Evolutionary conservation across 768 basidiomycete genomes (phyloP), one percentile per base, ranked within the genome.

Genomic region (Panaeolus papilionaceus): DNA sequence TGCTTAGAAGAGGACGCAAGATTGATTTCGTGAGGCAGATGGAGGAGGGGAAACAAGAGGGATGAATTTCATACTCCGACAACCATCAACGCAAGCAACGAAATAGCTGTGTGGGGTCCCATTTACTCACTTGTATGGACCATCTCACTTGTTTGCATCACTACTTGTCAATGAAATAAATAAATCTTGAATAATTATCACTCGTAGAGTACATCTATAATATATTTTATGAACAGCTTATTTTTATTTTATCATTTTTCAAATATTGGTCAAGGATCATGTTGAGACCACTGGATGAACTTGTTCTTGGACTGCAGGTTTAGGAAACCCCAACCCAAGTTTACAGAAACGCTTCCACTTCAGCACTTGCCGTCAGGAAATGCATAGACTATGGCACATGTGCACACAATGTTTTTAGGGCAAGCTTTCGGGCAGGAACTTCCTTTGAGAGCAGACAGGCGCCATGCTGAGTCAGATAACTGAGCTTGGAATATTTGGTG

Each of bases 51-150:
- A 77, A 77, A 79, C 72, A 80, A 78, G 77, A 79, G 74, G 72
- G 69, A 69, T 67, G 65, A 72, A 79, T 14, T 84, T 84, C 79
- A 75, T 64, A 84, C 83, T 83, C 83, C 83, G 83, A 82, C 80
- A 68, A 65, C 66, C 74, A 72, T 75, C 74, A 72, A 73, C 67
- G 44, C 49, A 16, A 58, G 54, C 54, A 58, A 58, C 54, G 54
- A 58, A 58, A 58, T 58, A 28, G 54, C 54, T 33, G 54, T 58
- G 54, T 58, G 54, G 26, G 54, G 47, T 23, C 47, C 33, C 47
- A 51, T 20, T 1, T 51, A 51, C 26, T 51, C 20, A 51, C 47
- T 51, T 51, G 47, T 51, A 51, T 51, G 47, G 47, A 51, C 47
- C 47, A 26, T 23, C 20, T 20, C 8, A 23, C 47, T 23, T 51